These are phyloP conservation scores for Gossypium longicalyx DNA, from an alignment of 345 rosid species.

Conservation along the genomic window DNA sequence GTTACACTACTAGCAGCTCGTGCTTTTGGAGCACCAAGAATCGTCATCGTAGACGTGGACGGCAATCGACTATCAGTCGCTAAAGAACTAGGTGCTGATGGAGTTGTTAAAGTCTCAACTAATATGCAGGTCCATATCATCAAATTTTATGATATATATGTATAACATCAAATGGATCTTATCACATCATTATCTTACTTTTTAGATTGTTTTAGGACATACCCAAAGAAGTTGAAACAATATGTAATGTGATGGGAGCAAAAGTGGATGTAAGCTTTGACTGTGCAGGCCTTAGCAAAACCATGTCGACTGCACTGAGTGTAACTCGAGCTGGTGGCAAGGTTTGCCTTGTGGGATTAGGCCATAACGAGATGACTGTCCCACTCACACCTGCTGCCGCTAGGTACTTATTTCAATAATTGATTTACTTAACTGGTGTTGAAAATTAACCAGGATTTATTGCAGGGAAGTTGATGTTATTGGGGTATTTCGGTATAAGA, in stretches of 20 bases:
- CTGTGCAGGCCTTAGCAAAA: constrained; percentile 56
- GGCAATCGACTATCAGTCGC: constrained; percentile 69
- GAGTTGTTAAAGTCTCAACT: constrained; percentile 57
- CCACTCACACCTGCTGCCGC: constrained; percentile 57
- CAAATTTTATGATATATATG: neutral
- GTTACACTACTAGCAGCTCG: constrained; percentile 79
- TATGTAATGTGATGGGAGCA: constrained; percentile 43
- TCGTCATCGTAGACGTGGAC: constrained; percentile 72
- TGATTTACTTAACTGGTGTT: neutral
- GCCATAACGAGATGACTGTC: constrained; percentile 46
- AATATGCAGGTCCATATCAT: constrained; percentile 44
- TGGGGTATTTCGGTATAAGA: constrained; percentile 73
- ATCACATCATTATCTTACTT: neutral
- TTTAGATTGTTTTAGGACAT: constrained; percentile 28
- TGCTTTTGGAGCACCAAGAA: constrained; percentile 80
- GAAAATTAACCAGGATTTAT: neutral
- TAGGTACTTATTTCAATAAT: constrained; percentile 28
- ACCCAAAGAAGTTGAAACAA: constrained; percentile 37
- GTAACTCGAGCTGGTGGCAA: constrained; percentile 59
- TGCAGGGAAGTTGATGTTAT: constrained; percentile 86
- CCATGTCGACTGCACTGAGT: constrained; percentile 53
- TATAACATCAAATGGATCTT: no score
- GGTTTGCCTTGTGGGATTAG: constrained; percentile 59
- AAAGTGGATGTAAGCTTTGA: constrained; percentile 54
- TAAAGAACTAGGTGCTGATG: constrained; percentile 64